Evolutionary conservation across 768 basidiomycete species (phyloP).

Genomic region (Scleroderma bovista): DNA sequence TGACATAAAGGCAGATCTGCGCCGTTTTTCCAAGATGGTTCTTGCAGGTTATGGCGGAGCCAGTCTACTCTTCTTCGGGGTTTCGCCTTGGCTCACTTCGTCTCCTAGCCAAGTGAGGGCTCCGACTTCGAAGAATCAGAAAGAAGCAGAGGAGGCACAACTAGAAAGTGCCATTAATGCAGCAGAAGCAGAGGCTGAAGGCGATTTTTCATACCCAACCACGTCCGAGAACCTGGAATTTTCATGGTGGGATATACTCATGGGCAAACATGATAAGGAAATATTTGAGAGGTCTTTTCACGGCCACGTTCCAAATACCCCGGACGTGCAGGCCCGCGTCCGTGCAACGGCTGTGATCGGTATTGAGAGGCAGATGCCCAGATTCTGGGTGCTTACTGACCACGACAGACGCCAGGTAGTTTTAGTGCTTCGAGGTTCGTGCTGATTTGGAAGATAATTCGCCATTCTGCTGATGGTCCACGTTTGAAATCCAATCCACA

Average conservation of each 20-base stretch:
- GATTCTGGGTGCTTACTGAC: constrained; percentile 84
- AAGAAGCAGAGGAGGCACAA: constrained; percentile 52
- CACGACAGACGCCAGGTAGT: constrained; percentile 70
- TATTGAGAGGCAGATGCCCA: constrained; percentile 65
- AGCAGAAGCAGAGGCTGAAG: constrained; percentile 58
- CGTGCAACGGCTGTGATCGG: constrained; percentile 60
- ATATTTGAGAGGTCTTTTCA: constrained; percentile 66
- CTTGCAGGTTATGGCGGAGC: constrained; percentile 84
- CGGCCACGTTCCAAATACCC: constrained; percentile 11
- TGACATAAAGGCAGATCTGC: constrained; percentile 64
- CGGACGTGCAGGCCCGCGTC: constrained; percentile 33
- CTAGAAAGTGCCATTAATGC: constrained; percentile 64
- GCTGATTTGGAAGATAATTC: neutral
- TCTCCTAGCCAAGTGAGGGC: constrained; percentile 18
- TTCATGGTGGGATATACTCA: constrained; percentile 80
- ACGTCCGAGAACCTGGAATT: constrained; percentile 34
- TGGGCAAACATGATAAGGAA: constrained; percentile 78
- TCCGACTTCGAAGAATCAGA: constrained; percentile 33
- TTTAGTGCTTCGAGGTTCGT: constrained; percentile 61
- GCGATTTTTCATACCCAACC: constrained; percentile 19
- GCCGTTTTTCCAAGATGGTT: constrained; percentile 76
- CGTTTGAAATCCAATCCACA: constrained; percentile 14
- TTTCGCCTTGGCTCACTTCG: constrained; percentile 34
- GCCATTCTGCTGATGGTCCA: neutral
- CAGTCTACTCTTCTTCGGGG: constrained; percentile 75